These are phyloP conservation scores for Aspergillus latus DNA, from an alignment of 2,329 filamentous ascomycete genomes.

Conservation along the genomic window DNA sequence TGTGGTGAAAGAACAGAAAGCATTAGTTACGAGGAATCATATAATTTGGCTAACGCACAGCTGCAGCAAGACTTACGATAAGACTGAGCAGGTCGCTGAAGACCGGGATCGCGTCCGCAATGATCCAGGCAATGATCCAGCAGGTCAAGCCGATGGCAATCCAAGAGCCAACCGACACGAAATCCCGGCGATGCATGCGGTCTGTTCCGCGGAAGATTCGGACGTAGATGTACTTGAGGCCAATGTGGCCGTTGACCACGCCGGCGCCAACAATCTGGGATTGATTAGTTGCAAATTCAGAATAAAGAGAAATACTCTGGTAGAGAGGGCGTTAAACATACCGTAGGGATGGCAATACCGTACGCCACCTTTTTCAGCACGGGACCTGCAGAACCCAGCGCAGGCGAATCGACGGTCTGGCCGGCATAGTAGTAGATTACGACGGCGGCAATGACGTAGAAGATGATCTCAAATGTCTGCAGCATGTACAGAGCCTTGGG, in stretches of 20 bases:
- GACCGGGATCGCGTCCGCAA: constrained; percentile 66
- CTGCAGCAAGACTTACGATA: too few relatives aligned
- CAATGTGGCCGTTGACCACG: constrained; percentile 66
- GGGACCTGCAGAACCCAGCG: constrained; percentile 59
- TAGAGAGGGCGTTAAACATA: background rate
- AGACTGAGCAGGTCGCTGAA: constrained; percentile 66
- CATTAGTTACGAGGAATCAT: too few relatives aligned
- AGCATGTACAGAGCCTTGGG: constrained; percentile 61
- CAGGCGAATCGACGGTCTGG: constrained; percentile 58
- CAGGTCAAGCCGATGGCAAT: constrained; percentile 51
- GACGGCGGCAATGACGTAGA: constrained; percentile 65
- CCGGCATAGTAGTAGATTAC: constrained; percentile 67
- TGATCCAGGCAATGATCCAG: constrained; percentile 62
- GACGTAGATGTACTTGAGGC: constrained; percentile 62
- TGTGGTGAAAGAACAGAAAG: too few relatives aligned
- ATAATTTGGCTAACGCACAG: too few relatives aligned
- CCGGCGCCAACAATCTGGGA: constrained; percentile 52
- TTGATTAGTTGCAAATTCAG: too few relatives aligned
- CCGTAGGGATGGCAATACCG: constrained; percentile 60
- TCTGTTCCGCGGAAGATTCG: constrained; percentile 61
- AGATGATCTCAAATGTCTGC: constrained; percentile 55
- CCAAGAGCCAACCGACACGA: constrained; percentile 56
- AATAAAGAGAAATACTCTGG: too few relatives aligned
- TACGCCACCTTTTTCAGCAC: constrained; percentile 62
- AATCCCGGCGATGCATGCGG: constrained; percentile 48